Evolutionary conservation across 2,329 filamentous ascomycete species (phyloP).

Genomic region (Spiromastix sp.): DNA sequence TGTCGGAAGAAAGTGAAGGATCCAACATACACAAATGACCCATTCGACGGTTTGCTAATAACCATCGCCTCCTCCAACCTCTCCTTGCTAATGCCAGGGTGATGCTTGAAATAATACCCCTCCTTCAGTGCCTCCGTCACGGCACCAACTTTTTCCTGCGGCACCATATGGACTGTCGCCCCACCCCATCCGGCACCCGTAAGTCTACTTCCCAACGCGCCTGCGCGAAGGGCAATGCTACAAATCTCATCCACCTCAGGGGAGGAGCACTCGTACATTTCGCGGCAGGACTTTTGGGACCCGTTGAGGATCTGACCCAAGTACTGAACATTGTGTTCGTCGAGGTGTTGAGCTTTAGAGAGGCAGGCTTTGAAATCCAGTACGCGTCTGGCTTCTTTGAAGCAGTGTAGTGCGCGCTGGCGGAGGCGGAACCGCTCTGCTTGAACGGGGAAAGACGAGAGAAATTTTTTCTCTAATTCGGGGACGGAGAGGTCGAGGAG

Average conservation of each 20-base stretch:
- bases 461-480: slow-evolving; percentile 67
- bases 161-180: slow-evolving; percentile 87
- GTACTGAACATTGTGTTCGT: slow-evolving; percentile 56
- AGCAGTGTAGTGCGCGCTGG: slow-evolving; percentile 83
- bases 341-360: slow-evolving; percentile 41
- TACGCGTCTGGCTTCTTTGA: slow-evolving; percentile 78
- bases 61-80: slow-evolving; percentile 72
- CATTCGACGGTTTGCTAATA: slow-evolving; percentile 62
- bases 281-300: slow-evolving; percentile 78
- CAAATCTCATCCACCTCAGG: slow-evolving; percentile 88
- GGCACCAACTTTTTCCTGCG: slow-evolving; percentile 66
- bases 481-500: slow-evolving; percentile 58
- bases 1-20: neutral
- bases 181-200: slow-evolving; percentile 97
- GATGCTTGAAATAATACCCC: slow-evolving; percentile 71
- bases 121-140: slow-evolving; percentile 68
- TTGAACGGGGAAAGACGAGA: slow-evolving; percentile 79
- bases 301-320: slow-evolving; percentile 80
- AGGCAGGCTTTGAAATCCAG: slow-evolving; percentile 72
- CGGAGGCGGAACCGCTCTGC: slow-evolving; percentile 79
- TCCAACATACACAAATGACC: slow-evolving; percentile 30
- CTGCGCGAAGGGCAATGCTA: slow-evolving; percentile 62
- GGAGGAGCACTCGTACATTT: slow-evolving; percentile 84
- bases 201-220: slow-evolving; percentile 72
- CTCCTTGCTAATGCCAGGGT: slow-evolving; percentile 57